Conservation (phyloP, 129 eudicot species). For the Logfia minima region DNA sequence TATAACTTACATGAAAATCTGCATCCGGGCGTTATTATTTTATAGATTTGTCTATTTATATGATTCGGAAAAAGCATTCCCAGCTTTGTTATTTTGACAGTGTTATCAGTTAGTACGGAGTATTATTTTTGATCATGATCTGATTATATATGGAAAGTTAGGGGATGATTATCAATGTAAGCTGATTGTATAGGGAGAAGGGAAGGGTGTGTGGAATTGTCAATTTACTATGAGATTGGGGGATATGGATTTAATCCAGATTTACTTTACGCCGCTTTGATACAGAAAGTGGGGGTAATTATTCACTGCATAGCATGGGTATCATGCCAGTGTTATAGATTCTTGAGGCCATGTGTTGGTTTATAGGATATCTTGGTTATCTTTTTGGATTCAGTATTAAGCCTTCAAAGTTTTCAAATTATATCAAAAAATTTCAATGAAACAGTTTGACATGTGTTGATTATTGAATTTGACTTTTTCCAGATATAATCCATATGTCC, state of each 20-base stretch:
- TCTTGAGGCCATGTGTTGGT: not conserved
- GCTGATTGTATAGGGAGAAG: not conserved
- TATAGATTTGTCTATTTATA: too few relatives aligned
- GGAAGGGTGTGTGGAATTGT: not conserved
- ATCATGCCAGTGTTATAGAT: not conserved
- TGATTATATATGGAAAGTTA: not conserved
- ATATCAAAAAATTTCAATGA: not conserved
- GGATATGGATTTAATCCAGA: not conserved
- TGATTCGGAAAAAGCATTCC: too few relatives aligned
- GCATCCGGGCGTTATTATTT: too few relatives aligned
- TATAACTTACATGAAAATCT: too few relatives aligned
- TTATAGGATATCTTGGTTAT: not conserved
- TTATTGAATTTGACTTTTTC: constrained; percentile 10
- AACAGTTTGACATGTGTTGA: not conserved
- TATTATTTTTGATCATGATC: not conserved
- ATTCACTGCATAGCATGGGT: not conserved
- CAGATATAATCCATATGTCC: constrained; percentile 98
- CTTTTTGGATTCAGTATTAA: not conserved
- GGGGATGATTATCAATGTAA: not conserved
- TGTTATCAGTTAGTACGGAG: too few relatives aligned
- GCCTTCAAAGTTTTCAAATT: not conserved
- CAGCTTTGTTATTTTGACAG: too few relatives aligned
- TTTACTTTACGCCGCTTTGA: not conserved
- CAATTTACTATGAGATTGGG: not conserved
- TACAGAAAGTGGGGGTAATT: not conserved